phyloP scores from a whole-genome alignment of 2,329 filamentous ascomycete species.

The Aspergillus luchuensis region DNA sequence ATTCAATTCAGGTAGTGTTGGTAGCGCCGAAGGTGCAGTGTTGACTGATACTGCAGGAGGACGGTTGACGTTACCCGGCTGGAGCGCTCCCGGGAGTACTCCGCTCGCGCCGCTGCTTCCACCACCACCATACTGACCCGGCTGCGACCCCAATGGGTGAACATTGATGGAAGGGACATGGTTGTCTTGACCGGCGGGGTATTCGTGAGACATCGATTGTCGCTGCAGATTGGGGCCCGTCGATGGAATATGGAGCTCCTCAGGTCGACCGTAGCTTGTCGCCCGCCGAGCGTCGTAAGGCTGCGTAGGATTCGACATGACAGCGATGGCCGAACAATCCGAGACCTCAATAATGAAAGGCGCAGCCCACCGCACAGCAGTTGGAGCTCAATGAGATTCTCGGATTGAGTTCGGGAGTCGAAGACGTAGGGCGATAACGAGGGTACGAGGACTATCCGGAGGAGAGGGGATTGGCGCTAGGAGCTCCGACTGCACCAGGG shows the following conservation, averaged over 20 bases:
- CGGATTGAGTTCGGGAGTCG: not conserved
- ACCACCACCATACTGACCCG: slow-evolving; percentile 49
- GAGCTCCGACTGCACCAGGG: slow-evolving; percentile 43
- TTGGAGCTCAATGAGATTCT: slow-evolving; percentile 1
- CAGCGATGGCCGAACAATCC: slow-evolving; percentile 3
- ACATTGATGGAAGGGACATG: slow-evolving; percentile 60
- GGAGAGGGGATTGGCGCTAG: slow-evolving; percentile 13
- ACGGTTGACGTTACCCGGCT: slow-evolving; percentile 56
- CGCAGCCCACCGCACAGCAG: slow-evolving; percentile 13
- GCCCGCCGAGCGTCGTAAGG: slow-evolving; percentile 55
- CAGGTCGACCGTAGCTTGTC: slow-evolving; percentile 51
- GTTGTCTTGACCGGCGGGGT: slow-evolving; percentile 52
- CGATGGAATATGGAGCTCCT: slow-evolving; percentile 59
- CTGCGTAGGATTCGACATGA: slow-evolving; percentile 49
- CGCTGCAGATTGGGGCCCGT: slow-evolving; percentile 43
- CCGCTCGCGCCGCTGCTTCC: slow-evolving; percentile 41
- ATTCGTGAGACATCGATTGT: slow-evolving; percentile 49
- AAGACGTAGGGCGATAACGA: not conserved
- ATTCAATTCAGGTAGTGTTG: slow-evolving; percentile 56
- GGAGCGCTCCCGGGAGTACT: slow-evolving; percentile 62
- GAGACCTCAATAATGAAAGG: not conserved
- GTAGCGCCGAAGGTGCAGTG: slow-evolving; percentile 59
- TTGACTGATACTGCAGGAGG: slow-evolving; percentile 57
- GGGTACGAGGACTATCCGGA: not conserved
- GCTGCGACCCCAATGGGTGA: slow-evolving; percentile 58